Conservation (phyloP, 2,329 filamentous ascomycete species). For the Aspergillus luchuensis region DNA sequence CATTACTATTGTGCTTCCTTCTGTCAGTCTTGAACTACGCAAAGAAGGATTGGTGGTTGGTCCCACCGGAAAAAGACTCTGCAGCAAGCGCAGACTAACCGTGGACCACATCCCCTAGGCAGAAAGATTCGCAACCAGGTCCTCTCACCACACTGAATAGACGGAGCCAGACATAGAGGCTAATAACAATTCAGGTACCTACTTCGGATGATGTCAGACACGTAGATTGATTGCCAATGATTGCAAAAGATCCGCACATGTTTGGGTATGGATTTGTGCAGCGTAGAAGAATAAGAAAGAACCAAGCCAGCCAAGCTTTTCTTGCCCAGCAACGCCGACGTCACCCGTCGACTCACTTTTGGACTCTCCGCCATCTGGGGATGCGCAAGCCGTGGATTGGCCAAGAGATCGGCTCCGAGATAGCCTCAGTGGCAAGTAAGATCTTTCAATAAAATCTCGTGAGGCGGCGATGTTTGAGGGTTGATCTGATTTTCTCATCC, state of each 20-base stretch:
- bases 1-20: background rate
- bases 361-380: background rate
- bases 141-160: background rate
- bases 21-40: background rate
- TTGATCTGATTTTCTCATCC: background rate
- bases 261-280: too few relatives aligned
- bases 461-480: background rate
- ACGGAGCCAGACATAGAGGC: background rate
- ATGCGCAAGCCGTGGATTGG: background rate
- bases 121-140: background rate
- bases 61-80: background rate
- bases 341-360: background rate
- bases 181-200: background rate
- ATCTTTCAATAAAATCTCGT: background rate
- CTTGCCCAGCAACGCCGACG: background rate
- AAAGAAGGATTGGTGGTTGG: background rate
- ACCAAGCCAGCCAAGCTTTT: slow-evolving; percentile 1
- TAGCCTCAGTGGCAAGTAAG: background rate
- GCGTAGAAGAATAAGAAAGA: background rate
- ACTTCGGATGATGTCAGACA: background rate
- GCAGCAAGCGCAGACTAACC: background rate
- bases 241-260: background rate
- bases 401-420: slow-evolving; percentile 1
- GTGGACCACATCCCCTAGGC: background rate
- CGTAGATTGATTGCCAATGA: background rate